These are phyloP conservation scores for Candida coleopterorum DNA, from an alignment of 805 yeast species.

Conservation along the genomic window DNA sequence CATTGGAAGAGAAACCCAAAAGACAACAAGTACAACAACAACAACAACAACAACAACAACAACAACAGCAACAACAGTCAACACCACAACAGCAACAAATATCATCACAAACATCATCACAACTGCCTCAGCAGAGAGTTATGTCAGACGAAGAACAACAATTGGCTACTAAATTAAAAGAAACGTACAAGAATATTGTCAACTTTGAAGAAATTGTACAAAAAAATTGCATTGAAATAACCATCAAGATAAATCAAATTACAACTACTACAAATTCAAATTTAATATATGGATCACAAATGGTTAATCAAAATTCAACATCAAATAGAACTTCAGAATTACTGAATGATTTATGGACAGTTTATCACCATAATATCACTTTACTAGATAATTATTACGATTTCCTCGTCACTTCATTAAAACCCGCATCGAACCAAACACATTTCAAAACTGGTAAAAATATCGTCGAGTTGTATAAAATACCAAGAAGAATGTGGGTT, in stretches of 20 bases:
- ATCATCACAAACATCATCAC: constrained; percentile 11
- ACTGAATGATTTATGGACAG: constrained; percentile 62
- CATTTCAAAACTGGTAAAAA: constrained; percentile 70
- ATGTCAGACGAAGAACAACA: constrained; percentile 60
- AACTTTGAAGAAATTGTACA: constrained; percentile 65
- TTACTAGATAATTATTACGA: constrained; percentile 69
- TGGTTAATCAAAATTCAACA: constrained; percentile 12
- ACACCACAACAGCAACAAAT: constrained; percentile 10
- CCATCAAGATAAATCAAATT: constrained; percentile 44
- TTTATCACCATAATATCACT: constrained; percentile 62
- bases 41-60: constrained; percentile 3
- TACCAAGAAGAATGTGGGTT: constrained; percentile 79
- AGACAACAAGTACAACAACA: neutral
- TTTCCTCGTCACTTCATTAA: constrained; percentile 63
- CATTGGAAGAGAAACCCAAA: constrained; percentile 13
- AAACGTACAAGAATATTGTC: constrained; percentile 66
- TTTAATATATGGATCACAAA: constrained; percentile 11
- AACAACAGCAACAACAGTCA: constrained; percentile 2
- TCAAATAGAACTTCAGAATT: constrained; percentile 42
- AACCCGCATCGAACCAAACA: constrained; percentile 48
- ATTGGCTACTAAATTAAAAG: constrained; percentile 66
- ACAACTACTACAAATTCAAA: constrained; percentile 24
- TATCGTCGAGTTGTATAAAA: constrained; percentile 70
- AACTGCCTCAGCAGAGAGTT: constrained; percentile 19
- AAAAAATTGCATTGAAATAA: constrained; percentile 58